These are phyloP conservation scores for Gossypium trilobum DNA, from an alignment of 441 rosid species.

Conservation along the genomic window DNA sequence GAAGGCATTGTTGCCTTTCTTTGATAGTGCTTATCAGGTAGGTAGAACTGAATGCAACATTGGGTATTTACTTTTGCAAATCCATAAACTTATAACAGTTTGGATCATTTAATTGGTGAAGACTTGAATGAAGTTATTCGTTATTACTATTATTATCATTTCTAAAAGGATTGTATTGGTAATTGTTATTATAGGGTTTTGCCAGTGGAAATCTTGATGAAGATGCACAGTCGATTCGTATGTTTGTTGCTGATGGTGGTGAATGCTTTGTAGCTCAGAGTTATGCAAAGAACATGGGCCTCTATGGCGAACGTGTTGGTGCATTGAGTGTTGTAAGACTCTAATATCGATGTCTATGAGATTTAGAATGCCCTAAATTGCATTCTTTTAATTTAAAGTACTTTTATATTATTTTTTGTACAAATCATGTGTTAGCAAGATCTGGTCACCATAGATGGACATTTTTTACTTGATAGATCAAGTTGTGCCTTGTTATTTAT, in stretches of 20 bases:
- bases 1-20: slow-evolving; percentile 73
- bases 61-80: background rate
- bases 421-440: background rate
- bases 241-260: slow-evolving; percentile 92
- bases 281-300: slow-evolving; percentile 96
- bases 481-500: background rate
- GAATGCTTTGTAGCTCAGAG: slow-evolving; percentile 86
- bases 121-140: background rate
- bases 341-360: background rate
- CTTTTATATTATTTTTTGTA: background rate
- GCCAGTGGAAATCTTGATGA: slow-evolving; percentile 82
- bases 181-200: slow-evolving; percentile 47
- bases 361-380: background rate
- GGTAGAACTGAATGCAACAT: background rate
- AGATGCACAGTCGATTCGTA: slow-evolving; percentile 74
- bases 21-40: slow-evolving; percentile 98
- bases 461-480: background rate
- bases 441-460: background rate
- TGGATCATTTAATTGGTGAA: background rate
- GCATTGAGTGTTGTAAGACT: slow-evolving; percentile 82
- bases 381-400: background rate
- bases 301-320: slow-evolving; percentile 91
- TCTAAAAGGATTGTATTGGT: background rate
- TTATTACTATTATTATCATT: background rate
- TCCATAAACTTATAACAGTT: background rate